Conservation (phyloP, 108 stramenopile genomes). For the Nitzschia putrida region DNA sequence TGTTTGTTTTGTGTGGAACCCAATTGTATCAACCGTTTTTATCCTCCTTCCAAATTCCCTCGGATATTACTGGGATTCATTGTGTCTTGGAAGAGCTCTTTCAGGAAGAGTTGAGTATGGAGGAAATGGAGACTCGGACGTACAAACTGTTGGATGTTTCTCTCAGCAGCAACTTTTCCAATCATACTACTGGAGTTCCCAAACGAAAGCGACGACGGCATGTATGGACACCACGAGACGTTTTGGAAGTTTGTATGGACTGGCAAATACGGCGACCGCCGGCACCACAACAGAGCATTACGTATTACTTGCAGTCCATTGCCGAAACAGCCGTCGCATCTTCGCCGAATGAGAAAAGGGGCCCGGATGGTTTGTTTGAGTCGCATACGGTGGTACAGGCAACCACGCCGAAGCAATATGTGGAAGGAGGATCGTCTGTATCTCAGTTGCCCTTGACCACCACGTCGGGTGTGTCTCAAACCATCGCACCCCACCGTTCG, state of each 20-base stretch:
- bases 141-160: slow-evolving; percentile 19
- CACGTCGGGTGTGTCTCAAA: background rate
- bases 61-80: slow-evolving; percentile 1
- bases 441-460: background rate
- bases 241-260: slow-evolving; percentile 51
- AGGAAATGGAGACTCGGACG: slow-evolving; percentile 14
- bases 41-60: slow-evolving; percentile 22
- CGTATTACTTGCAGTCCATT: slow-evolving; percentile 52
- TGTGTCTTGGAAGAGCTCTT: slow-evolving; percentile 32
- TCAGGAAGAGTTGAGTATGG: slow-evolving; percentile 2
- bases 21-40: slow-evolving; percentile 74
- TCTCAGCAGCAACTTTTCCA: slow-evolving; percentile 10
- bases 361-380: slow-evolving; percentile 81
- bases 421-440: background rate
- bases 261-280: slow-evolving; percentile 61
- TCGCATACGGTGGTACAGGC: slow-evolving; percentile 55
- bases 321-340: slow-evolving; percentile 51
- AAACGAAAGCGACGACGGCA: slow-evolving; percentile 1
- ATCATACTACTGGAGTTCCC: slow-evolving; percentile 7
- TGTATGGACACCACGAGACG: slow-evolving; percentile 46
- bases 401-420: slow-evolving; percentile 32
- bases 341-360: slow-evolving; percentile 44
- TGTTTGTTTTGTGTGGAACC: slow-evolving; percentile 69
- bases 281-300: slow-evolving; percentile 67
- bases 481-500: background rate